Conservation (phyloP, 148 eudicot genomes). For the Amaranthus palmeri region DNA sequence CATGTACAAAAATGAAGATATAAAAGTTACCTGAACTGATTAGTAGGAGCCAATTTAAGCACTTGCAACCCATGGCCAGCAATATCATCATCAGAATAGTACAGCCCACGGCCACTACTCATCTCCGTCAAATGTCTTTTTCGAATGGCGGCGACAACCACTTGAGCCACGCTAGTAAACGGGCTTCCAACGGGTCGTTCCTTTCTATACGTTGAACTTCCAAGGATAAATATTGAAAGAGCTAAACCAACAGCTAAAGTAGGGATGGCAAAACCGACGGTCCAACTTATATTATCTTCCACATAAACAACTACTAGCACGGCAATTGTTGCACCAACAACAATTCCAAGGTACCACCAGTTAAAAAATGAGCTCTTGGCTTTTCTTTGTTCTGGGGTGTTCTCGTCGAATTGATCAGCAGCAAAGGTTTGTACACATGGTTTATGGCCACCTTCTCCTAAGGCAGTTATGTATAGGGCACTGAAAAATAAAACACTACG, state of each 20-base stretch:
- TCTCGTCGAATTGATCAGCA: constrained; percentile 68
- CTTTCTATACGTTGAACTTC: constrained; percentile 36
- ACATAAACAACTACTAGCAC: constrained; percentile 42
- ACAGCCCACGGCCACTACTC: constrained; percentile 6
- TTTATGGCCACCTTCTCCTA: constrained; percentile 75
- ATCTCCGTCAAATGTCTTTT: constrained; percentile 37
- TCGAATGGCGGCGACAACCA: constrained; percentile 47
- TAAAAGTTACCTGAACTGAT: constrained; percentile 51
- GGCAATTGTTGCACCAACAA: constrained; percentile 43
- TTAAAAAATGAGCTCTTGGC: constrained; percentile 73
- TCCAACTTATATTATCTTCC: constrained; percentile 61
- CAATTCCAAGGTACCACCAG: constrained; percentile 79
- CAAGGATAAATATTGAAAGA: constrained; percentile 38
- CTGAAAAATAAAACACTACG: constrained; percentile 34
- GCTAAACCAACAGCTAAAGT: constrained; percentile 44
- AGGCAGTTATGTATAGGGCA: constrained; percentile 46
- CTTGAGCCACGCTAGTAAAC: constrained; percentile 59
- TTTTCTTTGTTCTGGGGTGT: constrained; percentile 38
- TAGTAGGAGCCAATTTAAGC: constrained; percentile 36
- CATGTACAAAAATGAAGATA: background rate
- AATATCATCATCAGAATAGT: constrained; percentile 22
- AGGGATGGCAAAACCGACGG: constrained; percentile 47
- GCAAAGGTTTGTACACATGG: constrained; percentile 78
- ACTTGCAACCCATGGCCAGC: background rate
- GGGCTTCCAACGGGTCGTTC: constrained; percentile 67